These are phyloP conservation scores for Xerocomellus dryophilus DNA, from an alignment of 768 basidiomycete genomes.

Conservation along the genomic window DNA sequence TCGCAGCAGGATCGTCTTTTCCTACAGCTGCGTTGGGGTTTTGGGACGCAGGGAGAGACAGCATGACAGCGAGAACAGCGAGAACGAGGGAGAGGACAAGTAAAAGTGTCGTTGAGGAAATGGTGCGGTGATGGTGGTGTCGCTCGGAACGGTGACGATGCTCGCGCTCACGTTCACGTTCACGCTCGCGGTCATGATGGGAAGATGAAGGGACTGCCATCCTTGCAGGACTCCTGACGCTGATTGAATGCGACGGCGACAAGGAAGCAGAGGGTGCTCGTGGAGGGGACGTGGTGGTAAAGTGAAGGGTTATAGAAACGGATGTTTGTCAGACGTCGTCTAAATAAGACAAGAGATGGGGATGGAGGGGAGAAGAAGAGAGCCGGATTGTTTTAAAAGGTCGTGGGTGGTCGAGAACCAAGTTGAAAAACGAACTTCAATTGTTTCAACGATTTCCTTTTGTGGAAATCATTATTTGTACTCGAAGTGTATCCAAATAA, in stretches of 20 bases:
- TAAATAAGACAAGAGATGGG: slow-evolving; percentile 14
- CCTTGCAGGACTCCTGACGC: slow-evolving; percentile 52
- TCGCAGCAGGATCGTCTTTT: slow-evolving; percentile 38
- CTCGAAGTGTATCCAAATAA: slow-evolving; percentile 30
- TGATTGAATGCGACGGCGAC: slow-evolving; percentile 64
- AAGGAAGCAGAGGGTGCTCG: slow-evolving; percentile 64
- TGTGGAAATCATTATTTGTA: slow-evolving; percentile 25
- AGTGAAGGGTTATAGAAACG: slow-evolving; percentile 7
- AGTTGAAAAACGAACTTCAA: slow-evolving; percentile 32
- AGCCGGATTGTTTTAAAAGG: slow-evolving; percentile 6
- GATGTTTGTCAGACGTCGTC: slow-evolving; percentile 12
- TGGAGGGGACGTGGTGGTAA: slow-evolving; percentile 65
- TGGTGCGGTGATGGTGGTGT: slow-evolving; percentile 78
- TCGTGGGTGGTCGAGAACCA: background rate
- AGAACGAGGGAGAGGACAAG: slow-evolving; percentile 83
- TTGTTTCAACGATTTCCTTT: slow-evolving; percentile 27
- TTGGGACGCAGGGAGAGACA: slow-evolving; percentile 68
- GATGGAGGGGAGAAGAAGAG: slow-evolving; percentile 15
- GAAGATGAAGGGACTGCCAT: slow-evolving; percentile 89
- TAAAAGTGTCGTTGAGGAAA: slow-evolving; percentile 85
- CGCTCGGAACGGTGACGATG: slow-evolving; percentile 58
- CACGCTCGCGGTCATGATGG: slow-evolving; percentile 60
- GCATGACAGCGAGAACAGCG: slow-evolving; percentile 88
- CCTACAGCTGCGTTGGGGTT: slow-evolving; percentile 29
- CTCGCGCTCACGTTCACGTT: slow-evolving; percentile 50